These are phyloP conservation scores for Pseudotsuga menziesii DNA, from an alignment of 75 land plant genomes.

Conservation along the genomic window DNA sequence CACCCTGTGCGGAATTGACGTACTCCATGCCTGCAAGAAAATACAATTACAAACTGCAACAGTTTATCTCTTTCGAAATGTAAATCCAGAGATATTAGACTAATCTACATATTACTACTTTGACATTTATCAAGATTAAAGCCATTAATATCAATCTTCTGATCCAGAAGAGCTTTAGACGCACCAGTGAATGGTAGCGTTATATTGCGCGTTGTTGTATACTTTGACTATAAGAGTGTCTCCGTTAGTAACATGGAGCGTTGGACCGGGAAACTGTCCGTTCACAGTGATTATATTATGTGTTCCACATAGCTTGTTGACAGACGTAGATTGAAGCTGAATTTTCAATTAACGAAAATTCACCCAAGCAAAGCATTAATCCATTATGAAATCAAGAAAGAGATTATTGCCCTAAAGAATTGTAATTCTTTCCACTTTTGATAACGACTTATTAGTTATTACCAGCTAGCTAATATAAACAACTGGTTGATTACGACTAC, in stretches of 20 bases:
- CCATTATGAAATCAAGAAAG: not conserved
- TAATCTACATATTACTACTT: too few relatives aligned
- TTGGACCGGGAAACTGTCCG: not conserved
- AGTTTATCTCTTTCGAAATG: too few relatives aligned
- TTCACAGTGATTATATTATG: not conserved
- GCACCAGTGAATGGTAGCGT: conserved; percentile 1
- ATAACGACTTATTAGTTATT: too few relatives aligned
- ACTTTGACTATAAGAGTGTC: not conserved
- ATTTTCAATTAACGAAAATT: not conserved
- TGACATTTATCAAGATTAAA: too few relatives aligned
- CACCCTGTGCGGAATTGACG: conserved; percentile 7
- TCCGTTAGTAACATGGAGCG: not conserved
- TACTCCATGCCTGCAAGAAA: conserved; percentile 14
- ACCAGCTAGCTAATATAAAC: too few relatives aligned
- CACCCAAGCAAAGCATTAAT: too few relatives aligned
- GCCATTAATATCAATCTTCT: too few relatives aligned
- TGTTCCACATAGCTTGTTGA: not conserved
- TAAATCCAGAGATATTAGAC: too few relatives aligned
- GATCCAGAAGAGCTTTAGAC: not conserved
- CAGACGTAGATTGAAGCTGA: not conserved
- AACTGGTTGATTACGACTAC: too few relatives aligned
- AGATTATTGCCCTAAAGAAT: not conserved
- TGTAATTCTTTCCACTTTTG: too few relatives aligned
- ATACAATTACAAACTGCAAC: not conserved
- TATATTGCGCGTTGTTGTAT: not conserved